Evolutionary conservation across 306 rosid species (phyloP), one percentile per base, ranked within the genome.

Genomic region (Astragalus membranaceus): DNA sequence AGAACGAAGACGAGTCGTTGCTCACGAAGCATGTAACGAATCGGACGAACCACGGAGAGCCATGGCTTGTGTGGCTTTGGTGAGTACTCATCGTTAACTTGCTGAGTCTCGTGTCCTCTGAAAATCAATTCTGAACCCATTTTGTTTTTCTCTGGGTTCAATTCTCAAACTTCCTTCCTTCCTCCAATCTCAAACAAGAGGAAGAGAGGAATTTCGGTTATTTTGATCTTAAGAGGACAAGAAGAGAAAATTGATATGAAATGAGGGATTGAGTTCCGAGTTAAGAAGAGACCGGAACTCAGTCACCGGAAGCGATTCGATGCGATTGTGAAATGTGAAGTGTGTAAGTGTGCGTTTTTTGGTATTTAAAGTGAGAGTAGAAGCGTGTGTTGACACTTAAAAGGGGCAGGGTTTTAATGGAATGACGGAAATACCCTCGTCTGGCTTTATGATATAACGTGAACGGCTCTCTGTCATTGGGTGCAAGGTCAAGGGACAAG

Each of bases 91-190:
- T 90, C 93, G 43, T 80, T 39, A n/a, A 70, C 53, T 0, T 79
- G 87, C 10, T 82, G 96, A 42, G 82, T 41, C 32, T 93, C 98
- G 74, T 93, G 97, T 2, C 96, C 96, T 79, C 96, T 73, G 88
- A 80, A 93, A 55, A 78, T 90, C 42, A 92, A 68, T 88, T 82
- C 96, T 48, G 98, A 89, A 39, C 59, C 79, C 83, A 79, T 80
- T 70, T 26, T 35, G 10, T 0, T 5, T 5, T 64, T 65, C 2
- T 10, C 8, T 14, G 17, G 4, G 43, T 16, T 43, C 6, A 61
- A 61, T 13, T 53, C 39, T n/a, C 5, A 3, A 8, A 11, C 4
- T 50, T 26, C 1, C 35, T 39, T 51, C 29, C 17, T 39, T 51
- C 29, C 30, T 58, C 53, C 37, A 15, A 76, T 60, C 7, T 39